Base-by-base conservation (phyloP, 23 red algal species). In the Gracilaria domingensis region DNA sequence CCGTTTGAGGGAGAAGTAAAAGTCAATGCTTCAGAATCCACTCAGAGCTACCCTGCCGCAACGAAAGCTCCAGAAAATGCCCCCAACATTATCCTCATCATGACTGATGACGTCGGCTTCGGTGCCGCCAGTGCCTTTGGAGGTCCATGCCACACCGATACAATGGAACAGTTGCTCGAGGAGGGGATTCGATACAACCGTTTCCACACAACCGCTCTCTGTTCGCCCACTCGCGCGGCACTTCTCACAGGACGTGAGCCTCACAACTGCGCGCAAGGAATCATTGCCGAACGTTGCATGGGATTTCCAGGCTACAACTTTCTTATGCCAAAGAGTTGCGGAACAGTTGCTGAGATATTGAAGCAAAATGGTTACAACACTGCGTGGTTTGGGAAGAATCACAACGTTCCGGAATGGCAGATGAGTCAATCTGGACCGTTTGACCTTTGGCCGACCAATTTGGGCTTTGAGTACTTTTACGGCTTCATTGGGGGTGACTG, bases 341-440 rank as follows among this genome's bases (percentile, higher is more conserved):
- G 28, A 29, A 79, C 73, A 8, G 38, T 79, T 7, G 73, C 28
- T 8, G 25, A 79, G 35, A 79, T 79, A 5, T 39, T 79, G 8
- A 5, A 39, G 18, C 38, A 79, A 9, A 79, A 79, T 48, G 73
- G 73, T 26, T 79, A 79, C 42, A 42, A 37, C 25, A 79, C 73
- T 29, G 73, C 35, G 7, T 79, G 73, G 73, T 79, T 79, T 79
- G 73, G 73, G 11, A 79, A 79, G 73, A 79, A 79, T 39, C 73
- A 79, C 73, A 79, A 79, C 42, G 42, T 79, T 45, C 73, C 73
- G 9, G 40, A 29, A 9, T 79, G 73, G 73, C 34, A 79, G 73
- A 79, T 11, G 7, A 48, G 32, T 37, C 38, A 29, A 9, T 37
- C 34, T 5, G 73, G 73, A 26, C 32, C 32, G n/a, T 42, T 42